These are phyloP conservation scores for Thymus mandschuricus DNA, from an alignment of 257 asterid genomes.

Conservation along the genomic window DNA sequence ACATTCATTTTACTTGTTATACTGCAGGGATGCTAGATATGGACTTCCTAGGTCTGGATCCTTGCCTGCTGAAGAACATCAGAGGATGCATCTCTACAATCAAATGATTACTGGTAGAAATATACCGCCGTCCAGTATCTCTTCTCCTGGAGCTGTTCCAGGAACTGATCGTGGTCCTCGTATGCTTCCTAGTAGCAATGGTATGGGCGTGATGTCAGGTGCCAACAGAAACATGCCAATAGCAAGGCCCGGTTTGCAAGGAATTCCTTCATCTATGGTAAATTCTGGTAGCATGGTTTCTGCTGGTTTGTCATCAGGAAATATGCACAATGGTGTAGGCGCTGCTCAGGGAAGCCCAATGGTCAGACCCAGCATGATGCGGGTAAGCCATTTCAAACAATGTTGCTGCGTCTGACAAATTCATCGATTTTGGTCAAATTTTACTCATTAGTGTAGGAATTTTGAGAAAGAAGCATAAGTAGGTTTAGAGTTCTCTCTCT, in stretches of 20 bases:
- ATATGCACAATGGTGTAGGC: constrained; percentile 67
- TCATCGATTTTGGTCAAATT: too few species aligned
- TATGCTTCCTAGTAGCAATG: constrained; percentile 67
- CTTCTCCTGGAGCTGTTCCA: constrained; percentile 65
- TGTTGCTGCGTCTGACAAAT: not conserved
- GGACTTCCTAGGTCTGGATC: constrained; percentile 66
- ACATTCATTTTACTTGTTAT: constrained; percentile 13
- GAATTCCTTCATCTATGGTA: constrained; percentile 61
- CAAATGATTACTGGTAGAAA: constrained; percentile 74
- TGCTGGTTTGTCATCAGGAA: constrained; percentile 66
- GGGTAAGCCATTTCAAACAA: constrained; percentile 52
- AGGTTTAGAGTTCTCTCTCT: not conserved
- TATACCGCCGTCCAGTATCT: constrained; percentile 50
- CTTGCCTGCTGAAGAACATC: constrained; percentile 78
- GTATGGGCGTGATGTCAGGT: constrained; percentile 57
- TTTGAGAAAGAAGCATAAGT: too few species aligned
- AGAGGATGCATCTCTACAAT: constrained; percentile 73
- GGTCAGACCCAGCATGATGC: constrained; percentile 64
- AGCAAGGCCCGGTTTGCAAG: constrained; percentile 78
- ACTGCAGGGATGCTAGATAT: constrained; percentile 70
- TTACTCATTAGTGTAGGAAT: too few species aligned
- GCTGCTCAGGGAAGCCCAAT: constrained; percentile 70
- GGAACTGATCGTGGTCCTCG: constrained; percentile 77
- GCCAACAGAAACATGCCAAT: constrained; percentile 68
- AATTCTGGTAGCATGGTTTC: constrained; percentile 69